Percentiles rank a stretch among this genome's conserved stretches.
Conservation (phyloP, 768 basidiomycete species). For the Paxillus involutus region DNA sequence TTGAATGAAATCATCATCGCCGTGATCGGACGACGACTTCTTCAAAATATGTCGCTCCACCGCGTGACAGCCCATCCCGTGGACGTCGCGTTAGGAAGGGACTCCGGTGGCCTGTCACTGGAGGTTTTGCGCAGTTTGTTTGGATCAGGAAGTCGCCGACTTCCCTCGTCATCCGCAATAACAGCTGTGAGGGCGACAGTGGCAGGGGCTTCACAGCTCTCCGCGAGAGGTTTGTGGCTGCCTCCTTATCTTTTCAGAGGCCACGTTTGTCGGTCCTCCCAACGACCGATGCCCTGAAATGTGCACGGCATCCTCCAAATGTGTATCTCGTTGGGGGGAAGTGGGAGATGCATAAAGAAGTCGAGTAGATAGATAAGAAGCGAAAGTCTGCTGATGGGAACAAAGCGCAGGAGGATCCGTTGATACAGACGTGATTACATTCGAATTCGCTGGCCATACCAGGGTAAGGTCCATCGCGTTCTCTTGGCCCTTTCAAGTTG, state of each 20-base stretch:
- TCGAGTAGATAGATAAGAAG: constrained; percentile 45
- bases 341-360: constrained; percentile 52
- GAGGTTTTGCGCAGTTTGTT: constrained; percentile 12
- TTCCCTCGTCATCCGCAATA: neutral
- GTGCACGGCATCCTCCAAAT: constrained; percentile 44
- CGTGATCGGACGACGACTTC: constrained; percentile 9
- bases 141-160: neutral
- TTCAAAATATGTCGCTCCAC: constrained; percentile 8
- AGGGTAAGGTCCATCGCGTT: constrained; percentile 11
- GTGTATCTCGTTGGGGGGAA: constrained; percentile 49
- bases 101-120: constrained; percentile 2
- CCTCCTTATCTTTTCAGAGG: constrained; percentile 30
- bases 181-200: neutral
- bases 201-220: constrained; percentile 20
- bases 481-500: constrained; percentile 2
- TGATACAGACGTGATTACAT: constrained; percentile 31
- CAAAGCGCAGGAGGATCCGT: constrained; percentile 48
- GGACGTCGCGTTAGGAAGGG: constrained; percentile 3
- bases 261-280: too few relatives aligned
- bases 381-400: constrained; percentile 40
- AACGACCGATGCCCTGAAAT: constrained; percentile 48
- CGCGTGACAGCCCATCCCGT: constrained; percentile 13
- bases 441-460: constrained; percentile 27
- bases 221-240: constrained; percentile 21
- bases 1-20: constrained; percentile 17